These are phyloP conservation scores for Schizopora paradoxa DNA, from an alignment of 1,284 basidiomycete genomes.

Conservation along the genomic window DNA sequence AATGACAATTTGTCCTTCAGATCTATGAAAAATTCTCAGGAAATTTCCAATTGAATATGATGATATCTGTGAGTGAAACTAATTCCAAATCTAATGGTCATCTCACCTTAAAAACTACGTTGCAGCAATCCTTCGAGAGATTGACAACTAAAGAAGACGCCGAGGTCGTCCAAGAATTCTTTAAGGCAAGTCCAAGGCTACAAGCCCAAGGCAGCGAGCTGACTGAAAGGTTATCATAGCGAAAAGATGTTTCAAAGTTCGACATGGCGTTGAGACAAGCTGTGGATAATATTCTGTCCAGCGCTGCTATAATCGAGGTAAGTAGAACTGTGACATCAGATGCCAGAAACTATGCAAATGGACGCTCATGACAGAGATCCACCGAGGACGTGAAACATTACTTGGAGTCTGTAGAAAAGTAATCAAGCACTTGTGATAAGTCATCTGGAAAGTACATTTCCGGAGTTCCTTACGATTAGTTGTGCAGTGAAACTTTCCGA, in stretches of 20 bases:
- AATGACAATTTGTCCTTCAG: too few relatives aligned
- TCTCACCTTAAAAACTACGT: not conserved
- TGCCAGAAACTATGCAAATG: too few relatives aligned
- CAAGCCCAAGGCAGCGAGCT: not conserved
- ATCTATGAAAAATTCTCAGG: conserved; percentile 68
- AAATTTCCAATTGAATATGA: conserved; percentile 51
- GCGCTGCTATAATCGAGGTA: conserved; percentile 56
- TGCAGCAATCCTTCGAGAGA: conserved; percentile 50
- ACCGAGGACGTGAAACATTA: too few relatives aligned
- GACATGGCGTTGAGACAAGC: conserved; percentile 59
- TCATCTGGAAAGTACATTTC: too few relatives aligned
- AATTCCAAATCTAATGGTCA: not conserved
- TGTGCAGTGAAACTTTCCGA: too few relatives aligned
- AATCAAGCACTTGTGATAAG: too few relatives aligned
- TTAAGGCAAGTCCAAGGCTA: conserved; percentile 41
- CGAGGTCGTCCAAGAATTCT: conserved; percentile 60
- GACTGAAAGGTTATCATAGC: conserved; percentile 27
- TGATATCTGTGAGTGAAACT: conserved; percentile 42
- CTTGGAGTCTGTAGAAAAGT: too few relatives aligned
- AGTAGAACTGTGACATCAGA: too few relatives aligned
- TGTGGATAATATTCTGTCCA: conserved; percentile 59
- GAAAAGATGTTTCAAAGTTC: conserved; percentile 63
- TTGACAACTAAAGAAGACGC: conserved; percentile 73
- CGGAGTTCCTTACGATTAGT: too few relatives aligned
- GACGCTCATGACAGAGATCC: too few relatives aligned